phyloP scores from a whole-genome alignment of 495 filamentous ascomycete genomes.

The Neurospora terricola region DNA sequence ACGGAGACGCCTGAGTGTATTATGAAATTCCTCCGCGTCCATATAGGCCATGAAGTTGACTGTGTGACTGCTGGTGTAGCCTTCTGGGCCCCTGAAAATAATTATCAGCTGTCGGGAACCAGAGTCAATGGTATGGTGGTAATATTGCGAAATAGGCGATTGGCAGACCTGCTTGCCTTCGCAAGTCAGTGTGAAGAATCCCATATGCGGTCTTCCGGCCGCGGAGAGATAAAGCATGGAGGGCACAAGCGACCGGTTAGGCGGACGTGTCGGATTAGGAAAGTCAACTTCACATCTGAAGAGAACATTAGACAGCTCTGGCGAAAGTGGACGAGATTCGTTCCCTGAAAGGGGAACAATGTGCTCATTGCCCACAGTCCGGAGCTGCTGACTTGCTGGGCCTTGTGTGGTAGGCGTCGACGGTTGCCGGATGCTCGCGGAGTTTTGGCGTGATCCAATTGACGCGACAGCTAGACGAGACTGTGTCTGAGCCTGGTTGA shows the following conservation, averaged over 20 bases:
- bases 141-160: not conserved
- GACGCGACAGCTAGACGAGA: not conserved
- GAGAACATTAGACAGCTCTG: not conserved
- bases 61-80: not conserved
- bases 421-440: not conserved
- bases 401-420: not conserved
- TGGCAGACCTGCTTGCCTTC: not conserved
- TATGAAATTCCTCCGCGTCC: not conserved
- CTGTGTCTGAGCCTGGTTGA: not conserved
- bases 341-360: not conserved
- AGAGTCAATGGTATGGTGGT: not conserved
- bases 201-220: not conserved
- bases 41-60: not conserved
- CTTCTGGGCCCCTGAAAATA: not conserved
- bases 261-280: not conserved
- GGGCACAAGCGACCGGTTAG: not conserved
- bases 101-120: not conserved
- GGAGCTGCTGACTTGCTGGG: not conserved
- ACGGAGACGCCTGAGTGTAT: not conserved
- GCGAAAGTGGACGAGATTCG: not conserved
- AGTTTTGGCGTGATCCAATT: not conserved
- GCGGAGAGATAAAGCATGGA: not conserved
- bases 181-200: not conserved
- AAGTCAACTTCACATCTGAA: not conserved
- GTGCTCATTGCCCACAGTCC: not conserved